Conservation (phyloP, 257 asterid species). For the Eucommia ulmoides region DNA sequence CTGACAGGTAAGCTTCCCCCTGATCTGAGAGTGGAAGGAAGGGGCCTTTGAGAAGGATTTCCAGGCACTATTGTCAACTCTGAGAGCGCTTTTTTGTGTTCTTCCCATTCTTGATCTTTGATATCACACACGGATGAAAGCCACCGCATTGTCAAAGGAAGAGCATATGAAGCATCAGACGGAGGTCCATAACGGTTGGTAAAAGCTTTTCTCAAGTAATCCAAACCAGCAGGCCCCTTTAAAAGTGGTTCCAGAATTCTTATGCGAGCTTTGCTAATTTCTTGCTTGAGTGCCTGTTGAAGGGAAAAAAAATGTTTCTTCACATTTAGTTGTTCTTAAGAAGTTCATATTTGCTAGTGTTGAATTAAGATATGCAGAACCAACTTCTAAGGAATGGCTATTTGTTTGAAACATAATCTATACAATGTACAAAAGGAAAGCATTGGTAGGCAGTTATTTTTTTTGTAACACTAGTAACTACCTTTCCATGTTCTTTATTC, state of each 20-base stretch:
- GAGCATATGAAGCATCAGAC: constrained; percentile 10
- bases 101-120: constrained; percentile 15
- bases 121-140: constrained; percentile 12
- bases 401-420: too few relatives aligned
- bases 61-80: constrained; percentile 9
- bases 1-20: constrained; percentile 10
- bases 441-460: too few relatives aligned
- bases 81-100: constrained; percentile 12
- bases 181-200: constrained; percentile 15
- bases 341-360: too few relatives aligned
- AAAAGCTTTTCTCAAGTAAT: constrained; percentile 15
- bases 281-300: constrained; percentile 12
- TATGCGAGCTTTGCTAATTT: constrained; percentile 12
- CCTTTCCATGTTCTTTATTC: too few relatives aligned
- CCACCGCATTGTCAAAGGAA: constrained; percentile 13
- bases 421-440: too few relatives aligned
- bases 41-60: constrained; percentile 1
- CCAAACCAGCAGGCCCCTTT: constrained; percentile 19
- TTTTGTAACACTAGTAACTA: too few relatives aligned
- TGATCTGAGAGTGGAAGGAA: constrained; percentile 10
- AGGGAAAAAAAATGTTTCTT: too few relatives aligned
- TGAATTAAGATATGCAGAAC: too few relatives aligned
- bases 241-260: constrained; percentile 13
- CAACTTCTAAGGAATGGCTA: too few relatives aligned
- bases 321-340: too few relatives aligned